Evolutionary conservation across 805 yeast species (phyloP), one percentile per base, ranked within the genome.

Genomic region (Candida piceae): DNA sequence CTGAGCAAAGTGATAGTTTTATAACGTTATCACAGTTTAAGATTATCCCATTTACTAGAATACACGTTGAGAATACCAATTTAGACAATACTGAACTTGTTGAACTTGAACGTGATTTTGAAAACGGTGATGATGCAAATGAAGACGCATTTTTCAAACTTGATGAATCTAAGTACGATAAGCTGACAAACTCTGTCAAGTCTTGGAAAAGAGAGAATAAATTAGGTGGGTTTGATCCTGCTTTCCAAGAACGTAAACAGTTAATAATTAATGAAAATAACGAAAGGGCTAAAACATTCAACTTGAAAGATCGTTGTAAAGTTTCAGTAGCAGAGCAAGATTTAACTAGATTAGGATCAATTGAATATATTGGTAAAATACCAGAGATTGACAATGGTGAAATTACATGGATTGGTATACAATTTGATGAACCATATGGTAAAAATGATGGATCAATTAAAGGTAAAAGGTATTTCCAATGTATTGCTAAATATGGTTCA

Each of bases 381-480:
- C 67, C 75, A 0, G 77, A 71, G 27, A 72, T 88, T 33, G 79
- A 76, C 32, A 44, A 46, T 18, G 70, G 67, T 3, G 72, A 65
- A 24, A 11, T 8, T 15, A 46, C 60, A 1, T 90, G 97, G 96
- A 72, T 84, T 21, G 97, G 97, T 0, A 73, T 90, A 4, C 84
- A 80, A 48, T 78, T 88, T 37, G 93, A 84, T 48, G 87, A 84
- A 47, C 90, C 97, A 0, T 72, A 74, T 7, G 97, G 97, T 5
- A 86, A 83, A 57, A 86, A 89, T 52, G 76, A 86, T 52, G 97
- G 97, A 0, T 61, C 76, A 16, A 63, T 87, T 27, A 74, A 77
- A 24, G 88, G 85, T 0, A 55, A 48, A 1, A 50, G 67, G 24
- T 72, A 84, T 45, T 89, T 90, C 53, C 52, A 63, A 4, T 76